Evolutionary conservation across 768 basidiomycete genomes (phyloP), one percentile per base, ranked within the genome.

Genomic region (Amanita rimosa): DNA sequence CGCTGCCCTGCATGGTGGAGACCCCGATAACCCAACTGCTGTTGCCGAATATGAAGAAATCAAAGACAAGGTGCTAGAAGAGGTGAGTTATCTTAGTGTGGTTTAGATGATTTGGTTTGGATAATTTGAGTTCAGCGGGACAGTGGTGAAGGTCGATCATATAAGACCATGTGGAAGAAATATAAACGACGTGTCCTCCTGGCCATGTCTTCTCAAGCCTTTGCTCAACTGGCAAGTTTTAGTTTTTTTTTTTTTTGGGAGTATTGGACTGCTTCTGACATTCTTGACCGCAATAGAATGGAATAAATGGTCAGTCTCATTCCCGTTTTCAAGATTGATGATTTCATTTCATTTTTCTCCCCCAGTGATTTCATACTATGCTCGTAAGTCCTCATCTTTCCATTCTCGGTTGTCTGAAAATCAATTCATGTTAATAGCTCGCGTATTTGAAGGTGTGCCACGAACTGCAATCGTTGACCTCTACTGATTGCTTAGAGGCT

Each of bases 201-300:
- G 40, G 94, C 94, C 13, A 94, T 94, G 89, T 89, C 86, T 16
- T 90, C 90, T 48, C 94, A 96, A 63, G 87, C 89, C 36, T 95
- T 96, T 65, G 94, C 94, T 37, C 94, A 96, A 60, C 69, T 96
- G 59, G 92, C 91, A 54, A 52, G 88, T 72, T 4, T n/a, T n/a
- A n/a, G 21, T 57, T 35, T 50, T 45, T 43, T 21, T 37, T 24
- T 29, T 50, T 29, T 45, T 43, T 24, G 34, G 4, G 9, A 17
- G 34, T 39, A 39, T 55, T 29, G 35, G 49, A 31, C 37, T 13
- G 9, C 13, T 38, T 45, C 31, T 44, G 21, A 50, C 16, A 6
- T 17, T 50, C 19, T 10, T 19, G n/a, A 6, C 14, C 17, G 13
- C n/a, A 31, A 22, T 43, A 95, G 90, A 95, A 95, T 62, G 94